These are phyloP conservation scores for Aspergillus cavernicola DNA, from an alignment of 495 filamentous ascomycete genomes.

Conservation along the genomic window DNA sequence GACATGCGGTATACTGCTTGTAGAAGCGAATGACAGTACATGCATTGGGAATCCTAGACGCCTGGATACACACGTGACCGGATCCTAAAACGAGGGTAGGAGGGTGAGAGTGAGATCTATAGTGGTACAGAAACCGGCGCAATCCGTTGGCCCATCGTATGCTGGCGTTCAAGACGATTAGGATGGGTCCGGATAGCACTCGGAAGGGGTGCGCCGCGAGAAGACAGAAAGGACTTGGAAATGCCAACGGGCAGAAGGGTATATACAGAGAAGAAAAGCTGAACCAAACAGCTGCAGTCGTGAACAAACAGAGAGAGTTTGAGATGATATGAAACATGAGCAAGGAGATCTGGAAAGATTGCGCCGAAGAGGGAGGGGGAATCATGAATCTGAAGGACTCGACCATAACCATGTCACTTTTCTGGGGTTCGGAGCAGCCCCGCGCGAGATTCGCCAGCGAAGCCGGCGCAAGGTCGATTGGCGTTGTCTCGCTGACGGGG, in stretches of 20 bases:
- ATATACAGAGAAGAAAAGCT: constrained; percentile 17
- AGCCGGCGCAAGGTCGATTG: constrained; percentile 16
- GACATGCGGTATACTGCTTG: no score
- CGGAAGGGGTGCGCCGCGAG: not conserved
- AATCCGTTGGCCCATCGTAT: not conserved
- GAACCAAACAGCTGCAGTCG: constrained; percentile 3
- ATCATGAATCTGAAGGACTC: constrained; percentile 7
- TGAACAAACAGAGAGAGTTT: constrained; percentile 2
- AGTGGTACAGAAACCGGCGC: constrained; percentile 2
- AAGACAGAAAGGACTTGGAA: no score
- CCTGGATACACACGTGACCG: not conserved
- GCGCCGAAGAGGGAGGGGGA: not conserved
- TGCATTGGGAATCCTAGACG: constrained; percentile 7
- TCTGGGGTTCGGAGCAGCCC: not conserved
- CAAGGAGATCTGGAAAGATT: constrained; percentile 3
- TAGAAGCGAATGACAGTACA: no score
- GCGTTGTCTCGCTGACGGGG: constrained; percentile 7
- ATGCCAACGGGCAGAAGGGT: constrained; percentile 2
- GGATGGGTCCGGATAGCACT: not conserved
- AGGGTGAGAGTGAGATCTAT: constrained; percentile 6
- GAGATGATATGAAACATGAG: constrained; percentile 13
- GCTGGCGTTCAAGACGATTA: not conserved
- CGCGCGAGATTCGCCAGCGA: constrained; percentile 24
- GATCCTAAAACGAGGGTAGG: constrained; percentile 5
- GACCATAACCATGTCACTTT: not conserved